Conservation (phyloP, 2,329 filamentous ascomycete genomes). For the Trichoderma atrobrunneum region DNA sequence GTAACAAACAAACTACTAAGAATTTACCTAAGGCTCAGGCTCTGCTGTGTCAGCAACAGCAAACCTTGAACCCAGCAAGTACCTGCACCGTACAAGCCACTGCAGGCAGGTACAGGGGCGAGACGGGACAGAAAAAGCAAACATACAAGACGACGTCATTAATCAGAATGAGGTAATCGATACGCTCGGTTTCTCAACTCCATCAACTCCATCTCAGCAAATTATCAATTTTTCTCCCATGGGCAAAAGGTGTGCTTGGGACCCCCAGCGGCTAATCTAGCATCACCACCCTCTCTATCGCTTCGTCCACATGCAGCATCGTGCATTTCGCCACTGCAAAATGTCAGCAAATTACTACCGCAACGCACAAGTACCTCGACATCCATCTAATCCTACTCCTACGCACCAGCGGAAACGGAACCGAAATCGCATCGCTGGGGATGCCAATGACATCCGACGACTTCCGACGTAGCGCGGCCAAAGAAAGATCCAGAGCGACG, state of each 20-base stretch:
- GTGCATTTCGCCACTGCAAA: constrained; percentile 10
- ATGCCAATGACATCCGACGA: background rate
- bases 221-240: background rate
- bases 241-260: background rate
- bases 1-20: background rate
- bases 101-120: background rate
- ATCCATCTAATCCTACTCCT: background rate
- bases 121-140: background rate
- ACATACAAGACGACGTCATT: background rate
- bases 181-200: background rate
- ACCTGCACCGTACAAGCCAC: background rate
- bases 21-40: background rate
- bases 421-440: background rate
- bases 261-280: background rate
- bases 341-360: background rate
- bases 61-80: background rate
- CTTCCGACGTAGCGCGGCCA: background rate
- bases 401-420: background rate
- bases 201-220: background rate
- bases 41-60: background rate
- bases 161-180: background rate
- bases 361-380: background rate
- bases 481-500: background rate
- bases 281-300: background rate
- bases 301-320: background rate